Evolutionary conservation across 2,329 filamentous ascomycete species (phyloP).

Genomic region (Raffaelea arxii): DNA sequence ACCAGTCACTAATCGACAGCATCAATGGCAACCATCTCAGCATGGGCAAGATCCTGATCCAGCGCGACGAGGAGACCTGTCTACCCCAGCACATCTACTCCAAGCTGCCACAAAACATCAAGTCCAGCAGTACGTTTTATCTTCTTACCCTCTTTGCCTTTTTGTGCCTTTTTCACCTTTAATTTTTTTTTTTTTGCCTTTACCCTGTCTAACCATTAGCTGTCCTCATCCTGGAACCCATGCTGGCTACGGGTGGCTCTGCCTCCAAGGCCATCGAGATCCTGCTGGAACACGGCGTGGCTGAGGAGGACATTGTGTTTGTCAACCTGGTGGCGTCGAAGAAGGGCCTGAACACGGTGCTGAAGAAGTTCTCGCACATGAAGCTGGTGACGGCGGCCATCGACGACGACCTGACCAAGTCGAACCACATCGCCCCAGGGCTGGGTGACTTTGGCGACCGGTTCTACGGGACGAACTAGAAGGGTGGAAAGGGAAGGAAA

Average conservation of each 20-base stretch:
- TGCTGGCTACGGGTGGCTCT: conserved; percentile 4
- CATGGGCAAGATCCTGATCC: conserved; percentile 4
- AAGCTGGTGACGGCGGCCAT: conserved; percentile 2
- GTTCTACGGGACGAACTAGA: conserved; percentile 2
- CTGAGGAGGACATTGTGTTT: conserved; percentile 2
- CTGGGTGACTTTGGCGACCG: conserved; percentile 5
- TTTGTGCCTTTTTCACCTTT: not conserved
- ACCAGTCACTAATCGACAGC: not conserved
- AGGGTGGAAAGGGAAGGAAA: no score
- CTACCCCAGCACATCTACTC: conserved; percentile 2
- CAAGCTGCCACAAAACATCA: not conserved
- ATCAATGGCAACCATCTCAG: not conserved
- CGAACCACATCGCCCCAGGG: conserved; percentile 4
- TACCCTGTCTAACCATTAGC: not conserved
- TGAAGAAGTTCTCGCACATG: not conserved
- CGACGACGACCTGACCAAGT: conserved; percentile 1
- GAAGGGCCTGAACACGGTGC: not conserved
- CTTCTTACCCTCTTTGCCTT: not conserved
- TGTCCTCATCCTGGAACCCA: conserved; percentile 3
- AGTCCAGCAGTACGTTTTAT: not conserved
- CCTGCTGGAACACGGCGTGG: not conserved
- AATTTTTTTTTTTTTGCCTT: not conserved
- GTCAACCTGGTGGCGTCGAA: conserved; percentile 3
- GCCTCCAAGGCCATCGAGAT: conserved; percentile 1
- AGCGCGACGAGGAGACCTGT: conserved; percentile 3